Evolutionary conservation across 257 asterid species (phyloP).

Genomic region (Coffea eugenioides): DNA sequence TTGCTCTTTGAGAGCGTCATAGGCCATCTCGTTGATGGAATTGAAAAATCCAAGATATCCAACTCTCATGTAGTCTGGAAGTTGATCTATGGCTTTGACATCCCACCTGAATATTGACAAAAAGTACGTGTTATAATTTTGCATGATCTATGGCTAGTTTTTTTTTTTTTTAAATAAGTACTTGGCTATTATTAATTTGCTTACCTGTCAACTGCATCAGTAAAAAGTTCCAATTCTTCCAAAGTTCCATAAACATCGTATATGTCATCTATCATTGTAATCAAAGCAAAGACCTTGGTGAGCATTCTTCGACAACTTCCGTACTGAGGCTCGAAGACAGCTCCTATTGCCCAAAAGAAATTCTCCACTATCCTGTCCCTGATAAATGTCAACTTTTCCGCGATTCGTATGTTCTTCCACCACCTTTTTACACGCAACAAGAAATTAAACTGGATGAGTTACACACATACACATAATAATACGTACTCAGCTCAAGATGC

Average conservation of each 20-base stretch:
- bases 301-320: conserved; percentile 17
- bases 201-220: conserved; percentile 19
- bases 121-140: background rate
- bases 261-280: conserved; percentile 15
- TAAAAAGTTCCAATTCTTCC: conserved; percentile 19
- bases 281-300: conserved; percentile 7
- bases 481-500: too few relatives aligned
- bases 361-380: conserved; percentile 24
- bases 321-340: conserved; percentile 5
- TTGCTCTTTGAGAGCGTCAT: conserved; percentile 19
- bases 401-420: conserved; percentile 16
- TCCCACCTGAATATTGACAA: conserved; percentile 22
- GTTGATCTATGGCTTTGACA: conserved; percentile 15
- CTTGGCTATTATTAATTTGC: too few relatives aligned
- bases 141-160: background rate
- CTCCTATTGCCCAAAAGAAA: conserved; percentile 21
- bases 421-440: conserved; percentile 6
- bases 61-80: conserved; percentile 31
- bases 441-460: background rate
- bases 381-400: conserved; percentile 6
- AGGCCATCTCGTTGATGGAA: conserved; percentile 22
- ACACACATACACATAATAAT: too few relatives aligned
- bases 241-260: conserved; percentile 25
- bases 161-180: too few relatives aligned
- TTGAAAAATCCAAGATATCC: conserved; percentile 24